Evolutionary conservation across 768 basidiomycete species (phyloP), one percentile per base, ranked within the genome.

Genomic region (Pleurotus djamor): DNA sequence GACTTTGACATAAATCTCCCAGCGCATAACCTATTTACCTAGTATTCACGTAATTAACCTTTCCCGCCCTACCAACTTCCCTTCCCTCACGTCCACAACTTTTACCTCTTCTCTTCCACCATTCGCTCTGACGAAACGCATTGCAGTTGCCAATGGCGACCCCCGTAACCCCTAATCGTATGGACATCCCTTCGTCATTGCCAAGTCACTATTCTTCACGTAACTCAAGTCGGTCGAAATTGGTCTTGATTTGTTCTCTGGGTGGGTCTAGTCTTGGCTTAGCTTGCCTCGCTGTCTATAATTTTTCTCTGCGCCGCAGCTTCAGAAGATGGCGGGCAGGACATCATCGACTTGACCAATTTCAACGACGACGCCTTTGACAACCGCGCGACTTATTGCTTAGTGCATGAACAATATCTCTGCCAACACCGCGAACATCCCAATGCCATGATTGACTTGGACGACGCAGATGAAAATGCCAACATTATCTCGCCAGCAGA

Each of bases 351-450:
- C n/a, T 56, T 45, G 3, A 28, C 37, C n/a, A 56, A 14, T 21
- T 44, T 56, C 12, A 17, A 16, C 13, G 52, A 35, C 34, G 21
- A 21, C 16, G 33, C 17, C 9, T 33, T 36, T 12, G 14, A 36
- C 12, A 33, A 21, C 5, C 54, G 36, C 41, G 17, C 41, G 17
- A 56, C 16, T 16, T 56, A 41, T 43, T 56, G 54, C 41, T 32
- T 56, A 5, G 10, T 56, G 14, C 54, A 56, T 28, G 54, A 56
- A 56, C 54, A 44, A 28, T 56, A 56, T 14, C 28, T 56, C 38
- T 56, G 54, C 41, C 54, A 56, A 33, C 37, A 14, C 9, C 41
- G 54, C 54, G 54, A 56, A 21, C 21, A 36, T 9, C 14, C 17
- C 12, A 32, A 43, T n/a, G 28, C 54, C 13, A 6, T 17, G 41